Base-by-base conservation (phyloP, 805 yeast species). In the Metschnikowia colocasiae region DNA sequence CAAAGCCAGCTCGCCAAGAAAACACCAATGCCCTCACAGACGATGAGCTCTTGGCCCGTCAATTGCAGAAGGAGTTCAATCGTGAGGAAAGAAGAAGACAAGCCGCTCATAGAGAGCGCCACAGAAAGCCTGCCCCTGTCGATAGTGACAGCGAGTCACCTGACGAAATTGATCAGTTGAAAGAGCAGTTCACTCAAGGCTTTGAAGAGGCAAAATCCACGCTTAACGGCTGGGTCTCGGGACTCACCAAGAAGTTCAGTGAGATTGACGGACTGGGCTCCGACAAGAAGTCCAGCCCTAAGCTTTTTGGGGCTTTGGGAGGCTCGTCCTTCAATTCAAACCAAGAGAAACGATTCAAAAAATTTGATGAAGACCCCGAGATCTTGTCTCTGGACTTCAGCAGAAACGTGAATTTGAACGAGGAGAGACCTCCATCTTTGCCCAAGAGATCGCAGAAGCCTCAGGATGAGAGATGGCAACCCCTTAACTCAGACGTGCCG, bases 31-130 rank as follows among this genome's bases (percentile, higher is more conserved):
- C 65, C 34, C 56, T 63, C 58, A 43, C 65, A 47, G 83, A 82
- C 50, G 98, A 94, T 65, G 98, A 89, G 65, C 69, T 79, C 18
- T 73, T 90, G 55, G 98, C 98, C 1, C 80, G 94, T 52, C 74
- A 78, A 58, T 73, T 92, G 59, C 95, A 92, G 50, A 79, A 81
- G 57, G 80, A 85, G 58, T 85, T 75, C 51, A 76, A 71, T 54
- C 48, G 57, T 41, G 76, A 72, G 48, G 76, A 69, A 50, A 61
- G 67, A 34, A 58, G 64, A 47, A 63, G 73, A 52, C 60, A 71
- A n/a, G 57, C 47, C 12, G 46, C 50, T 2, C 48, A 40, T 3
- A 40, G 45, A 30, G 44, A 50, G n/a, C 49, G 51, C 36, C 49
- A 41, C 36, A 40, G 50, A 40, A 43, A 15, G 33, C 59, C 26